Evolutionary conservation across 352 stramenopile species (phyloP).

Genomic region (Pilasporangium apinafurcum): DNA sequence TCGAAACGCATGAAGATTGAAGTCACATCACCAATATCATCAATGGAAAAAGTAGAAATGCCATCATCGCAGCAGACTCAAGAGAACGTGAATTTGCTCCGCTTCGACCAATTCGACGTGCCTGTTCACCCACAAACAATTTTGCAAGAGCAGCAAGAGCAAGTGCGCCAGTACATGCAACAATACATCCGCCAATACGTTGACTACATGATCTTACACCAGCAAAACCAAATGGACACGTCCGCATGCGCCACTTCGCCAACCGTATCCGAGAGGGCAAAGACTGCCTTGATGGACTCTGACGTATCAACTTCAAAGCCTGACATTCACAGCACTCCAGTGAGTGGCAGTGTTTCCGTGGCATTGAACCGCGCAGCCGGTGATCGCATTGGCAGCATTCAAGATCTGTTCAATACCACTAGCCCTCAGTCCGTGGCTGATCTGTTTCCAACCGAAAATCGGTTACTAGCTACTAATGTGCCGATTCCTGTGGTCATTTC

Average conservation of each 20-base stretch:
- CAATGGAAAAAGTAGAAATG: no score
- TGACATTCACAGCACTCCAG: conserved; percentile 41
- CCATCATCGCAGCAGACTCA: no score
- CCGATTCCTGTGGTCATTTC: no score
- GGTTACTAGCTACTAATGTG: background rate
- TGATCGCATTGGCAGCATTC: conserved; percentile 40
- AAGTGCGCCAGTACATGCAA: conserved; percentile 47
- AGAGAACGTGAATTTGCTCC: conserved; percentile 14
- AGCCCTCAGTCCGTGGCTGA: conserved; percentile 71
- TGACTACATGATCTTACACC: conserved; percentile 28
- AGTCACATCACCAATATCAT: no score
- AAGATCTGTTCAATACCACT: conserved; percentile 56
- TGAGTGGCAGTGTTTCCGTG: conserved; percentile 44
- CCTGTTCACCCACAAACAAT: conserved; percentile 48
- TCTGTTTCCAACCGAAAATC: conserved; percentile 4
- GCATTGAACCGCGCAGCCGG: conserved; percentile 27
- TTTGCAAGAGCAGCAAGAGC: conserved; percentile 37
- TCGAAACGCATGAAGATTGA: conserved; percentile 18
- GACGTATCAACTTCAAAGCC: conserved; percentile 13
- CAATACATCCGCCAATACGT: conserved; percentile 61
- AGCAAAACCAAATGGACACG: conserved; percentile 15
- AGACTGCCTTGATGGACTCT: background rate
- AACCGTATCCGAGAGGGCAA: conserved; percentile 1
- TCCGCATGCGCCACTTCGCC: background rate
- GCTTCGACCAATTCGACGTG: conserved; percentile 26